Evolutionary conservation across 257 asterid genomes (phyloP).

Genomic region (Striga asiatica): DNA sequence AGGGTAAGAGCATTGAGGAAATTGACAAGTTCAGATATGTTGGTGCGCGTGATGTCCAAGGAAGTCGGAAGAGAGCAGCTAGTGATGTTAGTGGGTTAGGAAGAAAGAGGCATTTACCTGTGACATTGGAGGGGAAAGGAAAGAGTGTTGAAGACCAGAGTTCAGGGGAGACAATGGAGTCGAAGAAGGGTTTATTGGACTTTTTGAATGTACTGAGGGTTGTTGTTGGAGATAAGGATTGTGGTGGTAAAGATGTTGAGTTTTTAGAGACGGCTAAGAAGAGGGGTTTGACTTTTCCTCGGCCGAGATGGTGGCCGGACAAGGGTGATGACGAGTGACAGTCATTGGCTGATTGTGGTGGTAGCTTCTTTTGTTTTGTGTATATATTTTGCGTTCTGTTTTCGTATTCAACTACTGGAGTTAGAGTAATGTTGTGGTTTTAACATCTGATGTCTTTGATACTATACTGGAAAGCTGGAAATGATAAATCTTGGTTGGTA

Average conservation of each 20-base stretch:
- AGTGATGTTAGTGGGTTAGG: not conserved
- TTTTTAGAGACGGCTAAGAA: slow-evolving; percentile 24
- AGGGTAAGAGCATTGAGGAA: not conserved
- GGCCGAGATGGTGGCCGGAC: slow-evolving; percentile 35
- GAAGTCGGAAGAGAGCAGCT: not conserved
- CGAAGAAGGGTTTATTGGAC: slow-evolving; percentile 13
- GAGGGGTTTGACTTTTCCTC: slow-evolving; percentile 27
- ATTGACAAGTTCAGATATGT: slow-evolving; percentile 8
- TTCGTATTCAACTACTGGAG: too few species aligned
- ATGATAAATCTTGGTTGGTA: too few species aligned
- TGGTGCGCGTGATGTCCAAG: not conserved
- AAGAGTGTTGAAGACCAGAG: too few species aligned
- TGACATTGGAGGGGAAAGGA: slow-evolving; percentile 15
- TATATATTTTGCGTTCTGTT: too few species aligned
- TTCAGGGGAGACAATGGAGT: not conserved
- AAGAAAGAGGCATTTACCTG: slow-evolving; percentile 25
- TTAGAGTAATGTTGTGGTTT: too few species aligned
- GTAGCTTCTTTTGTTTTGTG: not conserved
- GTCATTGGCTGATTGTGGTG: not conserved
- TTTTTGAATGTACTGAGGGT: slow-evolving; percentile 12
- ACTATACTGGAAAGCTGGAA: too few species aligned
- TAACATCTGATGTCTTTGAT: too few species aligned
- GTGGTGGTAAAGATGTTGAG: slow-evolving; percentile 16
- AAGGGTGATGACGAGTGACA: slow-evolving; percentile 9
- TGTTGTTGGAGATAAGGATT: not conserved